Evolutionary conservation across 73 alveolate genomes (phyloP).

Genomic region (Paraurostyla sp.): DNA sequence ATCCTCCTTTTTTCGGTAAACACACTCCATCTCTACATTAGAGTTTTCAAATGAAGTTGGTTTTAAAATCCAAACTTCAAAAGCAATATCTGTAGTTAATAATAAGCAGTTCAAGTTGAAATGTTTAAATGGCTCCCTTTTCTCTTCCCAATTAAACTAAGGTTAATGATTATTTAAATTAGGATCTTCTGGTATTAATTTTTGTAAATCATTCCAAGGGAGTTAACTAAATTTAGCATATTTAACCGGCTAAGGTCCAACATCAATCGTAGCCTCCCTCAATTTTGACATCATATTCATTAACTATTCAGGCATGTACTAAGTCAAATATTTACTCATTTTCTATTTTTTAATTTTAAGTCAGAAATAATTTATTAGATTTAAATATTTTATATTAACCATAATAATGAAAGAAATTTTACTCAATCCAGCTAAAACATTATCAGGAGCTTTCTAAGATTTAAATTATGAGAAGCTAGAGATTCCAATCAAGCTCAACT

Average conservation of each 20-base stretch:
- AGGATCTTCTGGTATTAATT: background rate
- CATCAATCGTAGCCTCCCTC: conserved; percentile 33
- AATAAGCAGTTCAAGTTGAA: background rate
- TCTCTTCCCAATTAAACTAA: background rate
- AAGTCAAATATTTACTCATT: conserved; percentile 56
- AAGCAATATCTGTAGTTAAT: conserved; percentile 30
- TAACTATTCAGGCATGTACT: conserved; percentile 15
- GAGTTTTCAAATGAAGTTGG: background rate
- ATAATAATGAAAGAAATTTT: conserved; percentile 12
- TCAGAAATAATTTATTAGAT: conserved; percentile 15
- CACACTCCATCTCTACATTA: background rate
- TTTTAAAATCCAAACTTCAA: conserved; percentile 43
- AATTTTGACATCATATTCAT: background rate
- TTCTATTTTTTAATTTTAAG: conserved; percentile 18
- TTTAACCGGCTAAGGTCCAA: conserved; percentile 55
- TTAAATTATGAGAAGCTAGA: background rate
- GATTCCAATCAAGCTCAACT: background rate
- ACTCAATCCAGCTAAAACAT: background rate
- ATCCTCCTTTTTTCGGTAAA: conserved; percentile 38
- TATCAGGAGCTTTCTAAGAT: background rate
- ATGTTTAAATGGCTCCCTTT: background rate
- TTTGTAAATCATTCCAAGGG: background rate
- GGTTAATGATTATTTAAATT: no score
- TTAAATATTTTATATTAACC: background rate
- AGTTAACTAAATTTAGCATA: conserved; percentile 7